Conservation (phyloP, 2,329 filamentous ascomycete genomes). For the Pseudogymnoascus sp. region DNA sequence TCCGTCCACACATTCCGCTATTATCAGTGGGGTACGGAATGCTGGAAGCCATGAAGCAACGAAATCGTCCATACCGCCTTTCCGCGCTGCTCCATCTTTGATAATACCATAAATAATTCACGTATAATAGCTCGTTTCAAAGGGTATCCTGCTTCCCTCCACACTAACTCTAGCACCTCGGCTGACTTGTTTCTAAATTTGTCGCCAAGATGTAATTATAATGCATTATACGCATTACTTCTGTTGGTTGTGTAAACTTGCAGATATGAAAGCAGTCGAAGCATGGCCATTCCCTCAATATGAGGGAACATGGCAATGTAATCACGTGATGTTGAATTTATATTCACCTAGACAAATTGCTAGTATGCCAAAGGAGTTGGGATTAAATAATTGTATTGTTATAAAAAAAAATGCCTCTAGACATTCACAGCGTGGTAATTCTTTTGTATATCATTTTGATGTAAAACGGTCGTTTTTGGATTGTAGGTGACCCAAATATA, state of each 20-base stretch:
- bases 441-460: neutral
- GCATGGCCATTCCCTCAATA: neutral
- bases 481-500: neutral
- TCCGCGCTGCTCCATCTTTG: neutral
- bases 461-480: neutral
- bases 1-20: neutral
- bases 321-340: neutral
- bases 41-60: neutral
- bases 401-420: neutral
- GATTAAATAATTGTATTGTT: neutral
- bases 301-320: too few species aligned
- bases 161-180: neutral
- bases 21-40: too few species aligned
- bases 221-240: neutral
- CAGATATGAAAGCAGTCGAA: neutral
- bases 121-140: neutral
- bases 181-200: neutral
- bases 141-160: neutral
- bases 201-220: neutral
- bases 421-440: neutral
- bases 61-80: neutral
- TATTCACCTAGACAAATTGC: neutral
- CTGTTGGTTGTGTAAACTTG: neutral
- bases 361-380: neutral
- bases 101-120: neutral